Percentiles rank a stretch among this genome's conserved stretches.
Evolutionary conservation across 108 stramenopile genomes (phyloP).

Genomic region (Cylindrotheca closterium): DNA sequence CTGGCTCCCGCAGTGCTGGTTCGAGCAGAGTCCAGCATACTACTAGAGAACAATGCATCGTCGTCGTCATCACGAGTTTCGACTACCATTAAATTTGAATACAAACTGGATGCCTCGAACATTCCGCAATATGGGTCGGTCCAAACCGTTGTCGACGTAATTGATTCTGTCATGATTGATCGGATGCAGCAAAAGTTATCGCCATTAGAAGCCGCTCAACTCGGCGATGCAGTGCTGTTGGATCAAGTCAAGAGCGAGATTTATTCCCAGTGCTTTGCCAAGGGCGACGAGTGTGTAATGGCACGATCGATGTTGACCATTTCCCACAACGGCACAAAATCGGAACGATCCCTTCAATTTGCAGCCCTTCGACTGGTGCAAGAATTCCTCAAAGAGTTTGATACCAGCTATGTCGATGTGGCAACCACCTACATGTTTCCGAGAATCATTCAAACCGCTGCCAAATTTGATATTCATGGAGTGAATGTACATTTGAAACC

Average conservation of each 20-base stretch:
- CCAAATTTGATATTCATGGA: conserved; percentile 10
- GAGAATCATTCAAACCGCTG: conserved; percentile 8
- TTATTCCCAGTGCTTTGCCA: conserved; percentile 26
- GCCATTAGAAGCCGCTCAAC: not conserved
- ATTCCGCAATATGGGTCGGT: not conserved
- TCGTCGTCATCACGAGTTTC: no score
- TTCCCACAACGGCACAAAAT: conserved; percentile 11
- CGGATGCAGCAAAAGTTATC: conserved; percentile 6
- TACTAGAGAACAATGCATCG: no score
- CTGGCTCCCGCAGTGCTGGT: no score
- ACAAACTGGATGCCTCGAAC: conserved; percentile 4
- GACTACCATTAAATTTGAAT: conserved; percentile 5
- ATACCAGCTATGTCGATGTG: not conserved
- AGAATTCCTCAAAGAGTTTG: conserved; percentile 15
- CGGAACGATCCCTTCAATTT: conserved; percentile 19
- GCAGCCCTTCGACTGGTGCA: conserved; percentile 18
- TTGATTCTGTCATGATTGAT: conserved; percentile 8
- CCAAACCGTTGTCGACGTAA: not conserved
- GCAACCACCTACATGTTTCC: conserved; percentile 19
- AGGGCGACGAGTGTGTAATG: conserved; percentile 19
- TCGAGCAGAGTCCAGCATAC: no score
- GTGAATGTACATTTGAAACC: conserved; percentile 14
- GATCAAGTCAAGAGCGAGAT: conserved; percentile 12
- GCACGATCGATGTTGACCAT: conserved; percentile 20
- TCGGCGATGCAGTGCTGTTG: conserved; percentile 4